Percentiles rank a stretch among this genome's conserved stretches.
Conservation (phyloP, 2,329 filamentous ascomycete species). For the Arachnomyces sp. region DNA sequence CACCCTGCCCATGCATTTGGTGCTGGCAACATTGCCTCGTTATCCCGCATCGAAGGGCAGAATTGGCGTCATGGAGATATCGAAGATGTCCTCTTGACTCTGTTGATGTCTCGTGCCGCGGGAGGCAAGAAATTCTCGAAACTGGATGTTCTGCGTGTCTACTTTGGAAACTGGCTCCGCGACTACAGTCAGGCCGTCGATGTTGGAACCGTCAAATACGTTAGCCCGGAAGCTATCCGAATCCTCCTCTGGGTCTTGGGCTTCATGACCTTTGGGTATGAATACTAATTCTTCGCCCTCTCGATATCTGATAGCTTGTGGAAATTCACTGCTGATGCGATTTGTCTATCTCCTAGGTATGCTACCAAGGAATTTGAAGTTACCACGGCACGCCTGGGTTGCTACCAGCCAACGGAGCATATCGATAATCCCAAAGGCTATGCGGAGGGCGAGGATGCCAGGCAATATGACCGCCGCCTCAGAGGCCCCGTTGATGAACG, state of each 20-base stretch:
- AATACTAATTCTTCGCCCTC: background rate
- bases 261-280: slow-evolving; percentile 78
- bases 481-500: slow-evolving; percentile 74
- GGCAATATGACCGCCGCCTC: slow-evolving; percentile 71
- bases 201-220: slow-evolving; percentile 83
- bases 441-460: slow-evolving; percentile 79
- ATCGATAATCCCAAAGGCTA: slow-evolving; percentile 78
- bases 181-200: slow-evolving; percentile 95
- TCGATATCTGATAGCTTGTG: background rate
- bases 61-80: slow-evolving; percentile 92
- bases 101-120: slow-evolving; percentile 57
- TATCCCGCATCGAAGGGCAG: slow-evolving; percentile 72
- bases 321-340: background rate
- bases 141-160: slow-evolving; percentile 78
- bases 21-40: slow-evolving; percentile 78
- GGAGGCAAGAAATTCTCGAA: slow-evolving; percentile 80
- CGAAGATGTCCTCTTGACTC: slow-evolving; percentile 75
- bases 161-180: slow-evolving; percentile 92
- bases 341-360: slow-evolving; percentile 20
- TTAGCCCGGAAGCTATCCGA: slow-evolving; percentile 83
- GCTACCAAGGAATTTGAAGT: slow-evolving; percentile 81
- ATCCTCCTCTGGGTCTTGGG: slow-evolving; percentile 82
- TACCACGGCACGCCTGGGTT: slow-evolving; percentile 68
- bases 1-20: slow-evolving; percentile 70
- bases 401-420: slow-evolving; percentile 75